Conservation (phyloP, 2,329 filamentous ascomycete genomes). For the Talaromyces rugulosus region DNA sequence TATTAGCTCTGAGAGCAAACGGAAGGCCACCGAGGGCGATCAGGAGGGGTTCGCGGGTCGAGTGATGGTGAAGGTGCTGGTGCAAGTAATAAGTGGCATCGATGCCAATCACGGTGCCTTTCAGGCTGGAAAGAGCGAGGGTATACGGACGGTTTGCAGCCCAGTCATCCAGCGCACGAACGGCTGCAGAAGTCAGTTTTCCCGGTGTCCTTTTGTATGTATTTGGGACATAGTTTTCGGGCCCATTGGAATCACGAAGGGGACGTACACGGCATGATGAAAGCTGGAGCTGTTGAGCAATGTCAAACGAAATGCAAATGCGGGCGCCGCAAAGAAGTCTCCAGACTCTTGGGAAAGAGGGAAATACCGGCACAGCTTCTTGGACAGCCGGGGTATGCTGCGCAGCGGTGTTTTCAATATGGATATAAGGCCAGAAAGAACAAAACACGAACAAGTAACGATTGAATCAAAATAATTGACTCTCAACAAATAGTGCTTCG, state of each 20-base stretch:
- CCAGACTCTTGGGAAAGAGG: neutral
- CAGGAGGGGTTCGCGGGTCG: constrained; percentile 79
- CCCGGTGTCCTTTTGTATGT: neutral
- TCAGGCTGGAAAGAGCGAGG: constrained; percentile 65
- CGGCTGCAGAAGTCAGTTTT: constrained; percentile 15
- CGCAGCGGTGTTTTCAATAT: neutral
- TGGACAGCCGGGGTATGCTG: neutral
- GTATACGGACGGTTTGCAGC: constrained; percentile 50
- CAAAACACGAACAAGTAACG: neutral
- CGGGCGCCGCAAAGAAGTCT: constrained; percentile 8
- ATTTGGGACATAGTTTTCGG: neutral
- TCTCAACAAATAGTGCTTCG: neutral
- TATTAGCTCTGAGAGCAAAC: constrained; percentile 67
- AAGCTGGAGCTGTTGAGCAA: neutral
- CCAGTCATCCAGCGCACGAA: constrained; percentile 56
- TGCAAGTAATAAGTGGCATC: constrained; percentile 88
- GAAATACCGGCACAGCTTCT: neutral
- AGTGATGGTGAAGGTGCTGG: constrained; percentile 65
- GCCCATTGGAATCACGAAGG: neutral
- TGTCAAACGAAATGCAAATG: constrained; percentile 4
- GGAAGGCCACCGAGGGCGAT: constrained; percentile 86
- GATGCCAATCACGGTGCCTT: constrained; percentile 72
- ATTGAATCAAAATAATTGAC: neutral
- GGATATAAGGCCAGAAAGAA: neutral
- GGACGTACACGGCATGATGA: constrained; percentile 10